phyloP scores from a whole-genome alignment of 331 rosid species.

The Phaseolus coccineus region DNA sequence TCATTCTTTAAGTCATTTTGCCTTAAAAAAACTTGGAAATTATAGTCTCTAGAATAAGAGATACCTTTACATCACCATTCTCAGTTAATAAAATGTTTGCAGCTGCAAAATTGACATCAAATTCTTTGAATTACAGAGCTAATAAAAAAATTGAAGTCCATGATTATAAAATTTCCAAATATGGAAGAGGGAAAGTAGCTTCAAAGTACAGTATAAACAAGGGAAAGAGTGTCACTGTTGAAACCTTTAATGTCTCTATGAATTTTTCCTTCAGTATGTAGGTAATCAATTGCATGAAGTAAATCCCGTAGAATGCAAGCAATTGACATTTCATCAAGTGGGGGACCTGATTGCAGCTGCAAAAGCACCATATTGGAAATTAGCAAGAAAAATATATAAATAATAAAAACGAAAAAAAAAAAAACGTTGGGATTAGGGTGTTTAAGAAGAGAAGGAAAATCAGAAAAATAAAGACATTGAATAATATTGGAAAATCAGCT shows the following conservation, averaged over 20 bases:
- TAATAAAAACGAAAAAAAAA: background rate
- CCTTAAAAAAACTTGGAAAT: conserved; percentile 16
- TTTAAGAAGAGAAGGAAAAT: conserved; percentile 1
- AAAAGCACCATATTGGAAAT: conserved; percentile 38
- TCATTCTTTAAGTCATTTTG: conserved; percentile 18
- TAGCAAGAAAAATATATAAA: conserved; percentile 31
- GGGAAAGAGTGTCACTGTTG: background rate
- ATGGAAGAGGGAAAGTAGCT: conserved; percentile 8
- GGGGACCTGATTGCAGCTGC: conserved; percentile 90
- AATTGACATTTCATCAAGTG: conserved; percentile 87
- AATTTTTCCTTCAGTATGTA: conserved; percentile 89
- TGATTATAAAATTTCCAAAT: background rate
- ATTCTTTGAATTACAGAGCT: conserved; percentile 37
- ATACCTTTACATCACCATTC: conserved; percentile 93
- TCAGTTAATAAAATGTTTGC: conserved; percentile 87
- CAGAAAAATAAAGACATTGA: background rate
- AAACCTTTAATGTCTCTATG: conserved; percentile 93
- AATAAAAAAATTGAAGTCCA: conserved; percentile 22
- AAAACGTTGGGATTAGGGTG: background rate
- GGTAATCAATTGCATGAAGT: conserved; percentile 86
- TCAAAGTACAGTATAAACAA: conserved; percentile 26
- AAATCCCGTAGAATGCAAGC: conserved; percentile 85
- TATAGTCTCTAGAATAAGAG: conserved; percentile 32
- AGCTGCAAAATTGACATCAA: conserved; percentile 66
- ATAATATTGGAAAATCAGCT: background rate